Base-by-base conservation (phyloP, 768 basidiomycete genomes). In the Boletus eberwhitei region DNA sequence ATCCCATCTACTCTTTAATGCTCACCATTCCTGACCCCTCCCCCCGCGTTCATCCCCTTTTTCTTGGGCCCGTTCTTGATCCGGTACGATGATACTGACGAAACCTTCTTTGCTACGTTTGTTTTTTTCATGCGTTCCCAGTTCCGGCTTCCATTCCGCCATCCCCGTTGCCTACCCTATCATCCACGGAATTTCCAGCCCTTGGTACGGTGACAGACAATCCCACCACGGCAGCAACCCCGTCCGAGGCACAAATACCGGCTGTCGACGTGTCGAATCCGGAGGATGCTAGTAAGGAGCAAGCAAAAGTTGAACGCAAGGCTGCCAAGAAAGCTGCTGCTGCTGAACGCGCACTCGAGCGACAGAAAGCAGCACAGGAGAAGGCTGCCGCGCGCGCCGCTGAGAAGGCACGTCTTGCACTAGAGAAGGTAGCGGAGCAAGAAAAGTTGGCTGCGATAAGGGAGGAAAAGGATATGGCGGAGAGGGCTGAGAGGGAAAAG, bases 131-230 rank as follows among this genome's bases (percentile, higher is more conserved):
- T 50, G 65, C 55, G 12, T 46, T 46, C 49, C 66, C 71, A 67
- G 74, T 76, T 57, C 71, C 78, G 39, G 52, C 64, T 59, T 59
- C 63, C 61, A 47, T 64, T 48, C 61, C 69, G 43, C 75, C 79
- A 48, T 72, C 77, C 55, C 75, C 73, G 48, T 74, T 78, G 52
- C 77, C 77, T 48, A 69, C 71, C 45, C 66, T 90, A 52, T 88
- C 88, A 57, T 73, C 83, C 38, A 73, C 81, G 66, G 90, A 92
- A 70, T 92, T 92, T 68, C 90, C 89, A 50, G 87, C 88, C 36
- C 75, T 92, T 22, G 55, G 62, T 34, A 46, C 66, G 13, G 58
- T 48, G 19, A 57, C 50, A 31, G 58, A 66, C 40, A 59, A 45
- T 35, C 37, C 52, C 21, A 35, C 43, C 21, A 55, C 46, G 24